Conservation (phyloP, 805 yeast species). For the Metschnikowia gelsemii region DNA sequence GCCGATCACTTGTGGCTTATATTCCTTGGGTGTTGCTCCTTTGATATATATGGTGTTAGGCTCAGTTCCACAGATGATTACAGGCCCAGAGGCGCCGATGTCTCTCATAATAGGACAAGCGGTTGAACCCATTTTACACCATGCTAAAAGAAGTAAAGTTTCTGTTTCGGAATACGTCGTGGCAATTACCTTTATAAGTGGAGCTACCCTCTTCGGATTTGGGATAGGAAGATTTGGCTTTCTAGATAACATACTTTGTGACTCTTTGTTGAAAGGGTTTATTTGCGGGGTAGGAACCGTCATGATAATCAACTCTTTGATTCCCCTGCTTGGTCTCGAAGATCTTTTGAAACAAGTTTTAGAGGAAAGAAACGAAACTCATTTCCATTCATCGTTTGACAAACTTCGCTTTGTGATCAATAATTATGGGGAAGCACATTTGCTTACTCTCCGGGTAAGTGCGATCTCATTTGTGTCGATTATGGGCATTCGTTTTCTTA, state of each 20-base stretch:
- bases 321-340: constrained; percentile 69
- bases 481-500: constrained; percentile 43
- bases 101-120: constrained; percentile 48
- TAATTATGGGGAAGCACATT: constrained; percentile 50
- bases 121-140: constrained; percentile 43
- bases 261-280: constrained; percentile 43
- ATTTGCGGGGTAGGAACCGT: constrained; percentile 46
- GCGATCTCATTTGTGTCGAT: constrained; percentile 49
- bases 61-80: constrained; percentile 47
- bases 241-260: constrained; percentile 42
- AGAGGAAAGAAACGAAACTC: constrained; percentile 32
- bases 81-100: constrained; percentile 48
- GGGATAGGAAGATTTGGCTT: constrained; percentile 31
- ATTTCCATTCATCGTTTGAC: constrained; percentile 61
- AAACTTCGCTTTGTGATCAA: constrained; percentile 58
- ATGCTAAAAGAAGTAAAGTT: constrained; percentile 29
- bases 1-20: constrained; percentile 41
- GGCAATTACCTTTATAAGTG: constrained; percentile 66
- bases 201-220: constrained; percentile 45
- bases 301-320: constrained; percentile 58
- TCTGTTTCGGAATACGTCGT: constrained; percentile 30
- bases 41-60: constrained; percentile 43
- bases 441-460: constrained; percentile 63
- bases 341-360: constrained; percentile 40
- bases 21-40: constrained; percentile 41